Evolutionary conservation across 495 filamentous ascomycete genomes (phyloP), one percentile per base, ranked within the genome.

Genomic region (Penicillium ochrochloron): DNA sequence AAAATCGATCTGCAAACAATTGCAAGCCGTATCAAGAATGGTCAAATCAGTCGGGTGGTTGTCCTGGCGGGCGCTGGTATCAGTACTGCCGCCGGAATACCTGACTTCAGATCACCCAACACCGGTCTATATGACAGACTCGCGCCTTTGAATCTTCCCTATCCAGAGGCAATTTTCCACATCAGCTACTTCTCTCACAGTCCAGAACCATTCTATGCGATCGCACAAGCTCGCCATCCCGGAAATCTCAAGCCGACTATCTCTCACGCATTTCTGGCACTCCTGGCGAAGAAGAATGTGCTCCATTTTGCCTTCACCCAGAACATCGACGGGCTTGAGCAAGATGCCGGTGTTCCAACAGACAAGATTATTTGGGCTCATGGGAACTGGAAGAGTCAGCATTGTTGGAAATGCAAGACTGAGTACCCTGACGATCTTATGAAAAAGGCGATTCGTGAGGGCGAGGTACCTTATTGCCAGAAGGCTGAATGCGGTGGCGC

Each of bases 301-400:
- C 78, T 97, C 5, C 79, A 88, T 58, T 92, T 90, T 77, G 76
- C 92, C 21, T 96, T 96, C 75, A 97, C 93, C 3, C 94, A 97
- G 73, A 97, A 97, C 74, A 94, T 97, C 70, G 94, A 97, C 77
- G 89, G 88, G 57, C 80, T 97, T 19, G 94, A 97, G 73, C 82
- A 90, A 21, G 83, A 84, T 60, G 93, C 93, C 11, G 94, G 94
- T 23, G 86, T 97, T 10, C 90, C 91, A 0, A 73, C 70, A 0
- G 85, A 92, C 8, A 85, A 85, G 69, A 88, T 97, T 48, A 81
- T 97, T 5, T 90, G 94, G 73, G 89, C 89, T 10, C 94, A 97
- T 76, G 94, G 94, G 41, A 92, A 87, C 67, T 97, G 96, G 78
- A 92, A 92, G 25, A 81, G 76, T 15, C 92, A 96, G 74, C 82